These are phyloP conservation scores for Penicillium manginii DNA, from an alignment of 495 filamentous ascomycete genomes.

Conservation along the genomic window DNA sequence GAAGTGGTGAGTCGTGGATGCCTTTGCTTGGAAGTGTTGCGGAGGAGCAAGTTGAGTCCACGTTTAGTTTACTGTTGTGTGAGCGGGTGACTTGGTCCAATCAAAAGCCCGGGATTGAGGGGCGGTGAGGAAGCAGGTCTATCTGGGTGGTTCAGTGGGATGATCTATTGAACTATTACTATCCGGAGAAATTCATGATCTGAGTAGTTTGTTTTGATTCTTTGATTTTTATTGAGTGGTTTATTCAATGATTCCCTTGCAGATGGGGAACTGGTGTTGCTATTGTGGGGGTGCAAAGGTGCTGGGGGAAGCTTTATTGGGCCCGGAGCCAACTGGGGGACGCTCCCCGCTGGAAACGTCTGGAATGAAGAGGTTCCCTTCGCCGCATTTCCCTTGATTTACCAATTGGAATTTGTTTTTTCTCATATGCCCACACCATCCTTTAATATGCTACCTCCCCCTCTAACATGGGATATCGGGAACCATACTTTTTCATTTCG, in stretches of 20 bases:
- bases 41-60: conserved; percentile 39
- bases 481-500: too few relatives aligned
- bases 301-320: conserved; percentile 4
- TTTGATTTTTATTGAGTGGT: too few relatives aligned
- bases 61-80: conserved; percentile 48
- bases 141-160: conserved; percentile 1
- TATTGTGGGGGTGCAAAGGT: background rate
- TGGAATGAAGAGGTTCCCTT: conserved; percentile 23
- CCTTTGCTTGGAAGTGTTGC: conserved; percentile 23
- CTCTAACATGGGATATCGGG: too few relatives aligned
- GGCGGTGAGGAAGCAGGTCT: conserved; percentile 44
- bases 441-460: conserved; percentile 4
- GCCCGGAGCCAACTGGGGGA: background rate
- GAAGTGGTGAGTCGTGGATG: conserved; percentile 30
- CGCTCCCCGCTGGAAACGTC: conserved; percentile 32
- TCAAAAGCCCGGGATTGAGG: conserved; percentile 22
- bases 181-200: too few relatives aligned
- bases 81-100: conserved; percentile 45
- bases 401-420: background rate
- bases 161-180: background rate
- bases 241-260: too few relatives aligned
- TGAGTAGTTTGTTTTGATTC: background rate
- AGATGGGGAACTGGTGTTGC: background rate
- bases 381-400: background rate
- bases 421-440: background rate